Base-by-base conservation (phyloP, 2,329 filamentous ascomycete species). In the Cercospora sp. region DNA sequence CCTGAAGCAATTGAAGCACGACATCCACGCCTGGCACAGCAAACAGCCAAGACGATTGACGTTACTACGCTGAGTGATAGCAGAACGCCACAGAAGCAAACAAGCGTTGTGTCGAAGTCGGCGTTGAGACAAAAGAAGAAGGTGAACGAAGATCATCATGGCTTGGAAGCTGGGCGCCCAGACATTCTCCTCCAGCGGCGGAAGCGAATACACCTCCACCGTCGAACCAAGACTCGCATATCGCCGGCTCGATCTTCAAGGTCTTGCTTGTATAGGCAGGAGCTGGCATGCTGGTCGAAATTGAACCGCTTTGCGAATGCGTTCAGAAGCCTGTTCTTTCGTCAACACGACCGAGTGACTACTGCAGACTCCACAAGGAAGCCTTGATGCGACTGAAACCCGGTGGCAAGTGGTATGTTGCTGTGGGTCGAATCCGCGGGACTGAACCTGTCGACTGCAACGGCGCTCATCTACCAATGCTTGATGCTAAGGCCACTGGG, bases 51-150 rank as follows among this genome's bases (percentile, higher is more conserved):
- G 43, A 60, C 34, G 37, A n/a, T 43, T 24, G 45, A 68, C 43
- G 66, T 68, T 66, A 68, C 66, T 49, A 61, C 43, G 58, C 51
- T 28, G 53, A 51, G 66, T 66, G 66, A 68, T 68, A 66, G 58
- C 60, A 65, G 63, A 51, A 53, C 58, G 57, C 43, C 61, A 64
- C 61, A 26, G 32, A 34, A 64, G 65, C 53, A 63, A 63, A 59
- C 53, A 63, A 67, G 65, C 61, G 60, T 51, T n/a, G 26, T 51
- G 37, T 43, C 37, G 37, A 43, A 43, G 37, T 43, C 34, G 62
- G 26, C 53, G 21, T 32, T n/a, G 16, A 18, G 7, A 59, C 53
- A 24, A 58, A 65, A 45, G 62, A 18, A 65, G 62, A 43, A 65
- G 62, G 62, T 65, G 32, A 65, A 49, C 37, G 37, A 43, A 53